Conservation (phyloP, 805 yeast genomes). For the Sugiyamaella lignohabitans region DNA sequence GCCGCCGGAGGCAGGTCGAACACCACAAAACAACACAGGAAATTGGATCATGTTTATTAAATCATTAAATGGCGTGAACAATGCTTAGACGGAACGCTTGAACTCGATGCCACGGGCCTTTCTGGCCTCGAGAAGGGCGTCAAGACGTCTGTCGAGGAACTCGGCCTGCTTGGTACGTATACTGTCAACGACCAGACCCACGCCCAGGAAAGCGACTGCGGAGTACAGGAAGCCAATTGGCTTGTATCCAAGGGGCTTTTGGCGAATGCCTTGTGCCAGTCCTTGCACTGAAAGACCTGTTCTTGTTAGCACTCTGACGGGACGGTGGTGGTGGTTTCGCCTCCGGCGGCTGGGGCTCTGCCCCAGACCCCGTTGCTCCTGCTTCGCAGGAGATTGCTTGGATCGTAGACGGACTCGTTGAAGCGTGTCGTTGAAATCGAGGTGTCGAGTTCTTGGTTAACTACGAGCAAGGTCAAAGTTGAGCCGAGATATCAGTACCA, state of each 20-base stretch:
- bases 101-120: slow-evolving; percentile 27
- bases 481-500: neutral
- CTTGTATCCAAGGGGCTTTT: slow-evolving; percentile 31
- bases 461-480: too few species aligned
- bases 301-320: too few species aligned
- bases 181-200: slow-evolving; percentile 28
- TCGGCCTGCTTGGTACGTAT: slow-evolving; percentile 27
- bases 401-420: too few species aligned
- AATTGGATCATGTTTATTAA: too few species aligned
- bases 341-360: too few species aligned
- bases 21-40: too few species aligned
- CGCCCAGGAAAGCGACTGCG: slow-evolving; percentile 29
- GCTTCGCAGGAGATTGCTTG: too few species aligned
- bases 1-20: neutral
- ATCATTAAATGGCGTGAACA: neutral
- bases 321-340: neutral
- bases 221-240: slow-evolving; percentile 29
- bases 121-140: slow-evolving; percentile 24
- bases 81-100: slow-evolving; percentile 8
- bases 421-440: too few species aligned
- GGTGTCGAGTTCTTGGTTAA: too few species aligned
- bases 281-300: slow-evolving; percentile 24
- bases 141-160: slow-evolving; percentile 26
- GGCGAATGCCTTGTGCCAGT: slow-evolving; percentile 31
- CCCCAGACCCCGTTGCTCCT: too few species aligned